Evolutionary conservation across 2,329 filamentous ascomycete genomes (phyloP).

Genomic region (Nigrograna mackinnonii): DNA sequence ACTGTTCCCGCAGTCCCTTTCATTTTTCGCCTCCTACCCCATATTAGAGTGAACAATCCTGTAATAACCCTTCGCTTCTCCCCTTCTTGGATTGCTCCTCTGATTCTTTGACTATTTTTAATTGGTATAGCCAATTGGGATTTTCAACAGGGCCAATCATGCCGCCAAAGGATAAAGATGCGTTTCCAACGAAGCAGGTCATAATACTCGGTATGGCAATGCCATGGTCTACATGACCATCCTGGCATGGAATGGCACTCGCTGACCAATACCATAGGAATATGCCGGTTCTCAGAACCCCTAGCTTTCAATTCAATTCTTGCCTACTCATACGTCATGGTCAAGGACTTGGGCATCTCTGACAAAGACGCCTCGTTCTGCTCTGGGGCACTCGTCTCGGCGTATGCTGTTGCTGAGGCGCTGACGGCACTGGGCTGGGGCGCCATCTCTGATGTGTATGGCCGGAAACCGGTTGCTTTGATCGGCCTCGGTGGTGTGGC

Average conservation of each 20-base stretch:
- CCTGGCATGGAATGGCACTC: neutral
- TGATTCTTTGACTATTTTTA: too few relatives aligned
- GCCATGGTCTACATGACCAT: slow-evolving; percentile 6
- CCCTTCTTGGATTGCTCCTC: too few relatives aligned
- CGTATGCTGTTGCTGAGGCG: slow-evolving; percentile 86
- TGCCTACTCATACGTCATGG: slow-evolving; percentile 63
- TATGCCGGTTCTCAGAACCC: slow-evolving; percentile 90
- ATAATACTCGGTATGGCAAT: slow-evolving; percentile 43
- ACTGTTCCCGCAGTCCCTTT: too few relatives aligned
- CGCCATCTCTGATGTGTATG: slow-evolving; percentile 43
- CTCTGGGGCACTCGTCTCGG: slow-evolving; percentile 80
- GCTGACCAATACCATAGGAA: slow-evolving; percentile 58
- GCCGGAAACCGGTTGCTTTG: slow-evolving; percentile 45
- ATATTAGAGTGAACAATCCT: too few relatives aligned
- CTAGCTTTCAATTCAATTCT: slow-evolving; percentile 95
- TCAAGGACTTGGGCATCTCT: slow-evolving; percentile 41
- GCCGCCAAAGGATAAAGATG: slow-evolving; percentile 34
- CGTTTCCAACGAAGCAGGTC: slow-evolving; percentile 52
- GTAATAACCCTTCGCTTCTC: too few relatives aligned
- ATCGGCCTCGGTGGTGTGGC: slow-evolving; percentile 75
- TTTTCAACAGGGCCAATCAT: too few relatives aligned
- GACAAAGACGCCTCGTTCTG: slow-evolving; percentile 72
- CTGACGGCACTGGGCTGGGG: slow-evolving; percentile 71
- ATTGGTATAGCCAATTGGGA: too few relatives aligned
- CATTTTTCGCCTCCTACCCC: too few relatives aligned